These are phyloP conservation scores for Agastache rugosa DNA, from an alignment of 257 asterid genomes.

Conservation along the genomic window DNA sequence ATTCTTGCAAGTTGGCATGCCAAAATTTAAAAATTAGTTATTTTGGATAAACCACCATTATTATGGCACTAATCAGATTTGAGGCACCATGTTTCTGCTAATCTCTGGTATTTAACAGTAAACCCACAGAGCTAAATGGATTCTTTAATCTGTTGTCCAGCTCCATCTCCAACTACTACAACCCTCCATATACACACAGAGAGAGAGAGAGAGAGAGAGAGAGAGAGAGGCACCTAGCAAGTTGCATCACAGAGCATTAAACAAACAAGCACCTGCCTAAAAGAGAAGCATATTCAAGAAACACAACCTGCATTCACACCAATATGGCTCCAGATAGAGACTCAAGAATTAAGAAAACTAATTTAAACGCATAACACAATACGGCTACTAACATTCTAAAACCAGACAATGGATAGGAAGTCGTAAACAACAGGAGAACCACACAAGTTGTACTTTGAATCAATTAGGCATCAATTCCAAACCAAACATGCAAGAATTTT, in stretches of 20 bases:
- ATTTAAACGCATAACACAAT: not conserved
- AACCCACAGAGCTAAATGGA: slow-evolving; percentile 3
- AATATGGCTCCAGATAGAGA: not conserved
- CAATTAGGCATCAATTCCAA: not conserved
- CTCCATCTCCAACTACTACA: slow-evolving; percentile 24
- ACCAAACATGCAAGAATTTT: not conserved
- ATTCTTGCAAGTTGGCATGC: slow-evolving; percentile 34
- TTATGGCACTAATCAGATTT: slow-evolving; percentile 6
- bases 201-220: not conserved
- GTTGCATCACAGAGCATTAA: not conserved
- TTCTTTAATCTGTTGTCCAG: slow-evolving; percentile 21
- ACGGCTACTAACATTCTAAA: not conserved
- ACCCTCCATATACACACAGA: not conserved
- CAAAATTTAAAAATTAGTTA: not conserved
- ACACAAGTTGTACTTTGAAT: not conserved
- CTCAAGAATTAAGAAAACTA: not conserved
- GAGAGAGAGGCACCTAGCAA: not conserved
- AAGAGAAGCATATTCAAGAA: not conserved
- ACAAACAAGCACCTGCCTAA: slow-evolving; percentile 16
- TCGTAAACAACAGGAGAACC: not conserved
- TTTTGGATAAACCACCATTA: slow-evolving; percentile 19
- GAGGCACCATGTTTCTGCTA: slow-evolving; percentile 29
- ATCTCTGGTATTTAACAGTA: slow-evolving; percentile 11
- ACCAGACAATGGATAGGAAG: not conserved
- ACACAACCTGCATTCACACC: slow-evolving; percentile 22